These are phyloP conservation scores for Talaromyces sp. DNA, from an alignment of 2,329 filamentous ascomycete genomes.

Conservation along the genomic window DNA sequence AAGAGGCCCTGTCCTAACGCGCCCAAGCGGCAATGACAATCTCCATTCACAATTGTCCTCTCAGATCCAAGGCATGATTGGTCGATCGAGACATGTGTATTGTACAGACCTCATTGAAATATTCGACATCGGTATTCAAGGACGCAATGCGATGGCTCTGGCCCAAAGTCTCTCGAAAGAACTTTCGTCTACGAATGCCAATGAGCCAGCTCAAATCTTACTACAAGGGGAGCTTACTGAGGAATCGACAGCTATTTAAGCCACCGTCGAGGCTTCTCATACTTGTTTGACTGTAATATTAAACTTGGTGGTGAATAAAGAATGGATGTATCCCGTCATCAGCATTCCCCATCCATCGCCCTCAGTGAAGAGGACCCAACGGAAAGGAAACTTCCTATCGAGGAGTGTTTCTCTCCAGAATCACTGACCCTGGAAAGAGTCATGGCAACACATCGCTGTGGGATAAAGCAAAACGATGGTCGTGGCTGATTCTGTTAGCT, in stretches of 20 bases:
- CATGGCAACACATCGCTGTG: slow-evolving; percentile 68
- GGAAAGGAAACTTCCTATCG: slow-evolving; percentile 68
- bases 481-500: slow-evolving; percentile 64
- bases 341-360: slow-evolving; percentile 68
- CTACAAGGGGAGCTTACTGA: slow-evolving; percentile 4
- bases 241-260: background rate
- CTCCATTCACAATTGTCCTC: background rate
- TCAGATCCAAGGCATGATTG: background rate
- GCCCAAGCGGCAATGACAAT: background rate
- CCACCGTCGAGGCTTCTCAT: background rate
- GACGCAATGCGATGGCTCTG: background rate
- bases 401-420: slow-evolving; percentile 60
- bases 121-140: slow-evolving; percentile 1
- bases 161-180: background rate
- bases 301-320: background rate
- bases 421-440: slow-evolving; percentile 51
- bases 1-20: background rate
- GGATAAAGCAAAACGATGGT: slow-evolving; percentile 55
- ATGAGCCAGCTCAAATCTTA: background rate
- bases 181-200: background rate
- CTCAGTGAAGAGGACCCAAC: slow-evolving; percentile 66
- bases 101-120: background rate
- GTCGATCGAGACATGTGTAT: background rate
- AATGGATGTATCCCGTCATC: slow-evolving; percentile 59
- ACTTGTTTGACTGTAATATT: background rate